These are phyloP conservation scores for Pisolithus albus DNA, from an alignment of 768 basidiomycete genomes.

Conservation along the genomic window DNA sequence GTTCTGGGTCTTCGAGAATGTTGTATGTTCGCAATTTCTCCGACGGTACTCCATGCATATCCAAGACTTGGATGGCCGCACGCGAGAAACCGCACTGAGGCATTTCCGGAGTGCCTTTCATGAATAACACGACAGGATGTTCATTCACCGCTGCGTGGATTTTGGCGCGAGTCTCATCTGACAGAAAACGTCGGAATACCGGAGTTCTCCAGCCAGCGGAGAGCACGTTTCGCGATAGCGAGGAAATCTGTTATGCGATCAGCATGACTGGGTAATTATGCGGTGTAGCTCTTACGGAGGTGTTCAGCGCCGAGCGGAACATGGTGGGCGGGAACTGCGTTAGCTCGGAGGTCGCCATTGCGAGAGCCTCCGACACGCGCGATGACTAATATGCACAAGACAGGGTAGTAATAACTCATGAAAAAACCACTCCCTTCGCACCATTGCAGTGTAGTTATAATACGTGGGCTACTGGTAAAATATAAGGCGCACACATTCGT, in stretches of 20 bases:
- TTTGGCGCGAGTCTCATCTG: constrained; percentile 51
- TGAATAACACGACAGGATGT: constrained; percentile 88
- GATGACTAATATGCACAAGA: not conserved
- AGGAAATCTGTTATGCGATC: constrained; percentile 1
- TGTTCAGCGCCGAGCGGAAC: not conserved
- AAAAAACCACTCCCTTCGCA: too few species aligned
- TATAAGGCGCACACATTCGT: too few species aligned
- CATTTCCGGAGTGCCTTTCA: constrained; percentile 87
- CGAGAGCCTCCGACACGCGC: not conserved
- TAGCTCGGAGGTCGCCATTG: too few species aligned
- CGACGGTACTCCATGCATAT: constrained; percentile 68
- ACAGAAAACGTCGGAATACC: constrained; percentile 42
- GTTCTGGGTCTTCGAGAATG: constrained; percentile 78
- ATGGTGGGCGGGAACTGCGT: not conserved
- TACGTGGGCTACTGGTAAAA: too few species aligned
- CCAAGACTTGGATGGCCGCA: constrained; percentile 86
- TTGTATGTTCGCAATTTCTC: constrained; percentile 89
- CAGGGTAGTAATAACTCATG: too few species aligned
- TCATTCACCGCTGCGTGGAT: constrained; percentile 69
- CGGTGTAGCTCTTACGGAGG: not conserved
- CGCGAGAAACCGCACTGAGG: constrained; percentile 97
- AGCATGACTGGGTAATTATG: not conserved
- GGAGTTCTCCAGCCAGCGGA: constrained; percentile 6
- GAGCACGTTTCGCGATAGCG: constrained; percentile 6
- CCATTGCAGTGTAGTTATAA: too few species aligned